Conservation (phyloP, 495 filamentous ascomycete genomes). For the Aspergillus hancockii region DNA sequence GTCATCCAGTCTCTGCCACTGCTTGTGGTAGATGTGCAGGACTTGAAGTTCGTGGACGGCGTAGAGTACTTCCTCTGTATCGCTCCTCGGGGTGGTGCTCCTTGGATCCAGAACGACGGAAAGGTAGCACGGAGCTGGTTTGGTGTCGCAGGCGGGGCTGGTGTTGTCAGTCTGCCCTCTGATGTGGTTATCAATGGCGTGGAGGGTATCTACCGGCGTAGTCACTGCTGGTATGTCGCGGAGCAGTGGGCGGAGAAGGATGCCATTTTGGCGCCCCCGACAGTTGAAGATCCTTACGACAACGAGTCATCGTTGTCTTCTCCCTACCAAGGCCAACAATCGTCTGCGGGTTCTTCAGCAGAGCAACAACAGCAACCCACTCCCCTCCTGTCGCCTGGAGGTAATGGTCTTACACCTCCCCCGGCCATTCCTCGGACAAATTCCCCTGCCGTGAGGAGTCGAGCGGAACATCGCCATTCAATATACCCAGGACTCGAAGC, state of each 20-base stretch:
- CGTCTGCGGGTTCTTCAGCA: conserved; percentile 42
- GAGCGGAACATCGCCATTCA: conserved; percentile 41
- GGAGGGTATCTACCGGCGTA: conserved; percentile 86
- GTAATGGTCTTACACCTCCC: conserved; percentile 34
- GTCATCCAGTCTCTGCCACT: conserved; percentile 88
- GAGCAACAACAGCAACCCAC: conserved; percentile 27
- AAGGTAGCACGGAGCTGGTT: conserved; percentile 75
- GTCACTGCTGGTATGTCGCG: conserved; percentile 88
- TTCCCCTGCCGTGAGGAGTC: conserved; percentile 37
- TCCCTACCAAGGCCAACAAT: conserved; percentile 45
- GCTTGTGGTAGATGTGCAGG: conserved; percentile 84
- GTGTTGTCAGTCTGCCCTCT: conserved; percentile 73
- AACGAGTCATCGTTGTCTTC: conserved; percentile 48
- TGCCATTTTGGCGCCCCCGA: conserved; percentile 37
- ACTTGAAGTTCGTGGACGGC: conserved; percentile 70
- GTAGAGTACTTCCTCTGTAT: conserved; percentile 98
- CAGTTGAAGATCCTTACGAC: conserved; percentile 43
- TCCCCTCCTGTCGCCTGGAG: conserved; percentile 32
- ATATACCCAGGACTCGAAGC: conserved; percentile 54
- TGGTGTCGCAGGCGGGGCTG: conserved; percentile 68
- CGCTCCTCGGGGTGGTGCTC: conserved; percentile 75
- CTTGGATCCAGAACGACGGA: conserved; percentile 78
- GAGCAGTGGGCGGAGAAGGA: conserved; percentile 65
- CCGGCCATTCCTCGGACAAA: conserved; percentile 44
- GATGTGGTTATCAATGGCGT: conserved; percentile 86